Evolutionary conservation across 352 stramenopile genomes (phyloP).

Genomic region (Phytophthora lateralis): DNA sequence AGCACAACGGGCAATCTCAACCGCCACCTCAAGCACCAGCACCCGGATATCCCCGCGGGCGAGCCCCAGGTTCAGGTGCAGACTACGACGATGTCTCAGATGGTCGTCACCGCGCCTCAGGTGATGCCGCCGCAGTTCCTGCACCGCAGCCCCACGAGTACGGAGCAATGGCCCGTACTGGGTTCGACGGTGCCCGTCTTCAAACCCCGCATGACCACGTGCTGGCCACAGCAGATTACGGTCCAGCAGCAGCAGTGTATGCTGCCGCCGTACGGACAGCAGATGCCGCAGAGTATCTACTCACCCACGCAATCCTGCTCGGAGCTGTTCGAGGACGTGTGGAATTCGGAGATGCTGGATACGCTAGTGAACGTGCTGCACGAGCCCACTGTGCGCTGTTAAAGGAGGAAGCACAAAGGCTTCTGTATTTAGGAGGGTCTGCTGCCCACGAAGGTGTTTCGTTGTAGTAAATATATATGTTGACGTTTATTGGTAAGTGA

Average conservation of each 20-base stretch:
- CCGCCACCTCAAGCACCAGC: slow-evolving; percentile 50
- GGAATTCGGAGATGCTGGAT: slow-evolving; percentile 52
- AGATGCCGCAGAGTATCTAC: slow-evolving; percentile 22
- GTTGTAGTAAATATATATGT: slow-evolving; percentile 23
- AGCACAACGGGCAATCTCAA: slow-evolving; percentile 63
- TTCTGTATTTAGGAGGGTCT: slow-evolving; percentile 21
- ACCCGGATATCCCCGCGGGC: slow-evolving; percentile 15
- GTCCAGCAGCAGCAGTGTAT: slow-evolving; percentile 23
- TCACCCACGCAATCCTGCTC: slow-evolving; percentile 36
- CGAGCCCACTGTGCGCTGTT: slow-evolving; percentile 38
- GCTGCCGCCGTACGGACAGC: slow-evolving; percentile 21
- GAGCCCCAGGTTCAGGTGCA: slow-evolving; percentile 3
- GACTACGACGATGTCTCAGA: neutral
- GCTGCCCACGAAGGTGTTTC: neutral
- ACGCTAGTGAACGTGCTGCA: slow-evolving; percentile 45
- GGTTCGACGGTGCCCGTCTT: slow-evolving; percentile 19
- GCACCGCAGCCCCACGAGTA: slow-evolving; percentile 36
- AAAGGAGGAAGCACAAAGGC: slow-evolving; percentile 5
- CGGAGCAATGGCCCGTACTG: slow-evolving; percentile 31
- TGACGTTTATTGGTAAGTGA: slow-evolving; percentile 7
- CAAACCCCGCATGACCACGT: slow-evolving; percentile 21
- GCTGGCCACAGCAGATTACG: slow-evolving; percentile 26
- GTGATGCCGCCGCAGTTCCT: slow-evolving; percentile 28
- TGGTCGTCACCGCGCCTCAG: slow-evolving; percentile 13
- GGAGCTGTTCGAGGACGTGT: slow-evolving; percentile 45